These are phyloP conservation scores for Lactuca saligna DNA, from an alignment of 129 eudicot genomes.

Conservation along the genomic window DNA sequence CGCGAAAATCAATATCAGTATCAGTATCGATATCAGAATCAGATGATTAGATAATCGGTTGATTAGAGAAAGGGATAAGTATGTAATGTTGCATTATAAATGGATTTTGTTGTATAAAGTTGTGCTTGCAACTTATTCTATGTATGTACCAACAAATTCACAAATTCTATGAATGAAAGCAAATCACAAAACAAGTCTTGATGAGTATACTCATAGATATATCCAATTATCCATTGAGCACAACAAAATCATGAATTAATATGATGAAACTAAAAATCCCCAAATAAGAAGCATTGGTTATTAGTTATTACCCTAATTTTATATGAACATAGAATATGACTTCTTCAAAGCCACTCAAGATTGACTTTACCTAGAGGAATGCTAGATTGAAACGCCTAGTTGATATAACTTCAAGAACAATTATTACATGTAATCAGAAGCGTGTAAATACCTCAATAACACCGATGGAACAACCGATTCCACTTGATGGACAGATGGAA, in stretches of 20 bases:
- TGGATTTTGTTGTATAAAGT: not conserved
- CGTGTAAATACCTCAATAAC: conserved; percentile 52
- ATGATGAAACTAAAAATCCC: not conserved
- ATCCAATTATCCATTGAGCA: not conserved
- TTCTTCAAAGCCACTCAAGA: conserved; percentile 6
- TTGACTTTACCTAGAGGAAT: conserved; percentile 11
- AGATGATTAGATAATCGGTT: not conserved
- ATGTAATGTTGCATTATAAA: no score
- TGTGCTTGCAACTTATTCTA: conserved; percentile 16
- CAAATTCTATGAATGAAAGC: conserved; percentile 7
- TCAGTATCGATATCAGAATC: not conserved
- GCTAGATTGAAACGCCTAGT: conserved; percentile 1
- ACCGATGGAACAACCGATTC: conserved; percentile 29
- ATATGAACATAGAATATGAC: conserved; percentile 15
- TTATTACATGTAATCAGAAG: conserved; percentile 4
- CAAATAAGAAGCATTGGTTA: not conserved
- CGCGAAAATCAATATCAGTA: not conserved
- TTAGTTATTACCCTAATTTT: not conserved
- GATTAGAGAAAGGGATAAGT: not conserved
- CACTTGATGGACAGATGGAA: conserved; percentile 37
- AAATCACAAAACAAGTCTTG: not conserved
- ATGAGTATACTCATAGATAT: not conserved
- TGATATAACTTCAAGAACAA: conserved; percentile 12
- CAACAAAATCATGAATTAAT: not conserved
- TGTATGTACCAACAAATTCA: not conserved